Conservation (phyloP, 208 protist species). For the Trypanosoma melophagium region DNA sequence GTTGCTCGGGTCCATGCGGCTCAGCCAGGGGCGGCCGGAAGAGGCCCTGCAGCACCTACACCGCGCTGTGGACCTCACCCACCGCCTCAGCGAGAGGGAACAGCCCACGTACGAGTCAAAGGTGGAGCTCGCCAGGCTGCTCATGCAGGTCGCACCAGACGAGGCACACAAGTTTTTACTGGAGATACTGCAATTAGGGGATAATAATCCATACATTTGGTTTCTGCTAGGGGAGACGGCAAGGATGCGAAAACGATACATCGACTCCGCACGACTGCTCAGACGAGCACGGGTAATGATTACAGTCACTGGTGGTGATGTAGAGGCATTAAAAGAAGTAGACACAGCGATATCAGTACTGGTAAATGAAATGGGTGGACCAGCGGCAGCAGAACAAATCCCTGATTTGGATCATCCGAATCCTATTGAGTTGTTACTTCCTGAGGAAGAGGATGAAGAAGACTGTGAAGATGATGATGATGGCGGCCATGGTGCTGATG, state of each 20-base stretch:
- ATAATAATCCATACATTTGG: constrained; percentile 92
- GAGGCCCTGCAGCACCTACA: constrained; percentile 70
- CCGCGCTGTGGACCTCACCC: constrained; percentile 73
- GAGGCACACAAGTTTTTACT: constrained; percentile 82
- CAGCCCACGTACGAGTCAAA: constrained; percentile 92
- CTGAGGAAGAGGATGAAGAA: constrained; percentile 44
- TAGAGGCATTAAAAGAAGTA: constrained; percentile 66
- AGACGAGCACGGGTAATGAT: constrained; percentile 83
- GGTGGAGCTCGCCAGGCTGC: constrained; percentile 84
- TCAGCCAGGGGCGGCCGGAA: constrained; percentile 73
- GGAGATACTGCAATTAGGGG: constrained; percentile 85
- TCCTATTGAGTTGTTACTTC: constrained; percentile 77
- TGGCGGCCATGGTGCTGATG: constrained; percentile 16
- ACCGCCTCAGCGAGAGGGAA: constrained; percentile 78
- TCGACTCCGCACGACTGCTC: constrained; percentile 80
- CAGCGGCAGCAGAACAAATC: constrained; percentile 66
- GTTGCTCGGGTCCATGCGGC: constrained; percentile 74
- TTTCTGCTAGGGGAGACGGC: constrained; percentile 90
- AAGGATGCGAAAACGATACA: constrained; percentile 67
- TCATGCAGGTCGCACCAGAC: constrained; percentile 83
- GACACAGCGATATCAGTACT: constrained; percentile 75
- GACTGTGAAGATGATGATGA: constrained; percentile 36
- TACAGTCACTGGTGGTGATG: constrained; percentile 55
- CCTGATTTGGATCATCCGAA: constrained; percentile 79
- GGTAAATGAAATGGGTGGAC: constrained; percentile 86